Percentiles rank a stretch among this genome's conserved stretches.
phyloP scores from a whole-genome alignment of 208 protist genomes.

The Trypanosoma congolense region DNA sequence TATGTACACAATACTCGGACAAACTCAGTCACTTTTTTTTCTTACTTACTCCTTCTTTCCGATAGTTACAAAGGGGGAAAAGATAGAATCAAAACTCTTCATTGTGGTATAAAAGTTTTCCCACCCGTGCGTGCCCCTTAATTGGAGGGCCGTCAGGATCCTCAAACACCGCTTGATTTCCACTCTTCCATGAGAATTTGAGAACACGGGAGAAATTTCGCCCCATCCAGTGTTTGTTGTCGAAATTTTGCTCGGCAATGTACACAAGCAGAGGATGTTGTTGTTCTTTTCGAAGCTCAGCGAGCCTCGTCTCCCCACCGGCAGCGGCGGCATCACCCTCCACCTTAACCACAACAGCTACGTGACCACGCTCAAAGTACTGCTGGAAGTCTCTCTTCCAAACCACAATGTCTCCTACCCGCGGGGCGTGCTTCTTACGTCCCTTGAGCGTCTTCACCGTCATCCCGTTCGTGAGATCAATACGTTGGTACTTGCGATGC shows the following conservation, averaged over 20 bases:
- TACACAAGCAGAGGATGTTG: slow-evolving; percentile 55
- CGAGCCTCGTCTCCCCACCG: slow-evolving; percentile 26
- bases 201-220: slow-evolving; percentile 57
- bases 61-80: too few species aligned
- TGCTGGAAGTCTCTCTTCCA: slow-evolving; percentile 15
- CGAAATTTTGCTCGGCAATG: slow-evolving; percentile 65
- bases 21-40: not conserved
- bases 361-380: slow-evolving; percentile 26
- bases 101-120: slow-evolving; percentile 23
- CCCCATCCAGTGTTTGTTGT: slow-evolving; percentile 40
- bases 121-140: slow-evolving; percentile 32
- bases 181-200: slow-evolving; percentile 35
- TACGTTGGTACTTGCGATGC: slow-evolving; percentile 1
- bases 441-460: slow-evolving; percentile 29
- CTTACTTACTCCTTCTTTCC: not conserved
- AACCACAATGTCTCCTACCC: slow-evolving; percentile 37
- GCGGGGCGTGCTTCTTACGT: slow-evolving; percentile 38
- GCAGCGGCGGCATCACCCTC: slow-evolving; percentile 47
- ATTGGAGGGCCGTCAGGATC: slow-evolving; percentile 28
- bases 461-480: slow-evolving; percentile 25
- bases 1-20: too few species aligned
- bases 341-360: slow-evolving; percentile 54
- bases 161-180: slow-evolving; percentile 18
- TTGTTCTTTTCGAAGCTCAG: slow-evolving; percentile 25
- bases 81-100: slow-evolving; percentile 18